Evolutionary conservation across 768 basidiomycete genomes (phyloP).

Genomic region (Tubosaeta sp.): DNA sequence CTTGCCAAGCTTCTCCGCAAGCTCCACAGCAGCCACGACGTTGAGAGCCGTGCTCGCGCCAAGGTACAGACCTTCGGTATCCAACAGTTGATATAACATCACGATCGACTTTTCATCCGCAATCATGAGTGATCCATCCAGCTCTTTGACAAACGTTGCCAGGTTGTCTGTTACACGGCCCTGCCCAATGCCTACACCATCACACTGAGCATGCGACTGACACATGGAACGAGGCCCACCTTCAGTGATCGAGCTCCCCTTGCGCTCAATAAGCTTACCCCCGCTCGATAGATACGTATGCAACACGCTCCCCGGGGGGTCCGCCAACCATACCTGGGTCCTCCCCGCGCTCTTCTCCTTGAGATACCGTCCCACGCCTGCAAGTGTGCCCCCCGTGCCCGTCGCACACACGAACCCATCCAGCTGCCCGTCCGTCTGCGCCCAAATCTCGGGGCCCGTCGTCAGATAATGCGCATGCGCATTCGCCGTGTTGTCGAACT

Average conservation of each 20-base stretch:
- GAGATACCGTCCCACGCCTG: slow-evolving; percentile 80
- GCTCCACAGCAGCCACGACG: slow-evolving; percentile 87
- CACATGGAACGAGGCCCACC: slow-evolving; percentile 40
- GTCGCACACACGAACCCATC: slow-evolving; percentile 95
- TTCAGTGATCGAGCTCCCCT: slow-evolving; percentile 89
- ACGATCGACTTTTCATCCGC: slow-evolving; percentile 85
- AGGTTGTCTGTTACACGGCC: slow-evolving; percentile 93
- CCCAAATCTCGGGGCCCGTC: slow-evolving; percentile 97
- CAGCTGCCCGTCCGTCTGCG: slow-evolving; percentile 71
- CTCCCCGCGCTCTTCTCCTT: slow-evolving; percentile 77
- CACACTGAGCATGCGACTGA: background rate
- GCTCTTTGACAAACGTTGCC: slow-evolving; percentile 67
- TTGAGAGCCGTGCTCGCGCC: slow-evolving; percentile 94
- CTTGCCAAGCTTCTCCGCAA: slow-evolving; percentile 80
- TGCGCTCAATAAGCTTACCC: slow-evolving; percentile 68
- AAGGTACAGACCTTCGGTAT: slow-evolving; percentile 90
- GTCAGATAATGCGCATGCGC: slow-evolving; percentile 80
- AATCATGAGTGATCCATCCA: slow-evolving; percentile 83
- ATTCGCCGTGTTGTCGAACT: slow-evolving; percentile 97
- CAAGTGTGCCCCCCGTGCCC: slow-evolving; percentile 94
- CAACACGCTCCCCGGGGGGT: slow-evolving; percentile 94
- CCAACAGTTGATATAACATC: slow-evolving; percentile 91
- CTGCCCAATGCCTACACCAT: slow-evolving; percentile 84
- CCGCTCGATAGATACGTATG: slow-evolving; percentile 79
- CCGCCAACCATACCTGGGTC: slow-evolving; percentile 90